Evolutionary conservation across 2,329 filamentous ascomycete genomes (phyloP).

Genomic region (Pseudodiploospora longispora): DNA sequence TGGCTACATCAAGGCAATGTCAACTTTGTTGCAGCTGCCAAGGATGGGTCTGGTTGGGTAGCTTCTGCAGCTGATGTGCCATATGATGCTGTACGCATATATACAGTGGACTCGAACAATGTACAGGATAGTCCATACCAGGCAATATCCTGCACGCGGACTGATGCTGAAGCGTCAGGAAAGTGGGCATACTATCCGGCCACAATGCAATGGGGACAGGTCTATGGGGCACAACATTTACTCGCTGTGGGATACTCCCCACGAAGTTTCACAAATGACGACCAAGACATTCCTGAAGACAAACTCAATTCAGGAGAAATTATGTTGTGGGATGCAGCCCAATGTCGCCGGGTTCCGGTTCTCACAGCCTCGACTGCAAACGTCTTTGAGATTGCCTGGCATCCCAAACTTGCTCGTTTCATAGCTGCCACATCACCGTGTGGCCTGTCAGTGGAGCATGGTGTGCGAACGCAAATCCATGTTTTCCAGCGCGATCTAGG

Average conservation of each 20-base stretch:
- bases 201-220: conserved; percentile 53
- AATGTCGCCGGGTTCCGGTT: conserved; percentile 37
- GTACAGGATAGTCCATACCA: conserved; percentile 28
- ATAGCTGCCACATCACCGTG: conserved; percentile 49
- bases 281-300: conserved; percentile 51
- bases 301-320: conserved; percentile 52
- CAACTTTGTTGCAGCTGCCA: conserved; percentile 53
- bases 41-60: conserved; percentile 38
- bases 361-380: conserved; percentile 47
- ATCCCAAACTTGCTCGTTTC: conserved; percentile 46
- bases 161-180: conserved; percentile 26
- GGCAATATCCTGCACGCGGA: conserved; percentile 34
- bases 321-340: conserved; percentile 47
- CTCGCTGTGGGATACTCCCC: conserved; percentile 57
- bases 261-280: conserved; percentile 42
- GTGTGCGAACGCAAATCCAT: conserved; percentile 48
- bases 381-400: conserved; percentile 58
- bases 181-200: conserved; percentile 57
- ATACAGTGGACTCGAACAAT: conserved; percentile 33
- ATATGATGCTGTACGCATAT: conserved; percentile 48
- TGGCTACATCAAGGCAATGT: conserved; percentile 53
- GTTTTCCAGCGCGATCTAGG: conserved; percentile 35
- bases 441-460: conserved; percentile 34
- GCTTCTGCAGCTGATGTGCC: conserved; percentile 53
- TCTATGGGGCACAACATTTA: conserved; percentile 36